A percentile compares a stretch with the other conserved stretches of the same genome.
Conservation (phyloP, 2,329 filamentous ascomycete species). For the Arthrobotrys megalospora region DNA sequence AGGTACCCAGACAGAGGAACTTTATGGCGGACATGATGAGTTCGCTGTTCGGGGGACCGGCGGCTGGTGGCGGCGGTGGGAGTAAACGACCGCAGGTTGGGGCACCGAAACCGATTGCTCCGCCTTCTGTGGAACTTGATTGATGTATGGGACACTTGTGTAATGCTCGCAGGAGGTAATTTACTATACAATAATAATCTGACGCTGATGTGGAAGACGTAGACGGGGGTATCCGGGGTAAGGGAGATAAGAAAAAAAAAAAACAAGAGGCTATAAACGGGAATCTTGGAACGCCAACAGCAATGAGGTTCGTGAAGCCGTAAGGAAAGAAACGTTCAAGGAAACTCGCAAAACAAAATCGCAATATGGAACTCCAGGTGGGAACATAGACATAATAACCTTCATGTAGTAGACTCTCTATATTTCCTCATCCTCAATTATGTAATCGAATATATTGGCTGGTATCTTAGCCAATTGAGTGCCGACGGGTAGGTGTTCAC, state of each 20-base stretch:
- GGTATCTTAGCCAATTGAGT: not conserved
- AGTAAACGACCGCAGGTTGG: slow-evolving; percentile 61
- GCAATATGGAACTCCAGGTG: not conserved
- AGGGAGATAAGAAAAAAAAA: not conserved
- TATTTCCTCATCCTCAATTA: not conserved
- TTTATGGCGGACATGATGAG: slow-evolving; percentile 96
- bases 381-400: not conserved
- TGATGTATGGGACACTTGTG: slow-evolving; percentile 14
- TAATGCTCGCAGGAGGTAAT: slow-evolving; percentile 6
- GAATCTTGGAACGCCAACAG: not conserved
- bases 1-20: slow-evolving; percentile 89
- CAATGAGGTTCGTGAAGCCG: not conserved
- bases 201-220: not conserved
- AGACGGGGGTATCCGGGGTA: slow-evolving; percentile 3
- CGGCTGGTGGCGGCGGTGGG: slow-evolving; percentile 12
- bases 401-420: not conserved
- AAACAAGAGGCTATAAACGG: not conserved
- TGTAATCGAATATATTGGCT: not conserved
- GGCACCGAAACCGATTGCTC: slow-evolving; percentile 46
- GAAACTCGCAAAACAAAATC: not conserved
- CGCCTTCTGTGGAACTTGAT: slow-evolving; percentile 60
- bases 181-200: slow-evolving; percentile 28
- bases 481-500: slow-evolving; percentile 3
- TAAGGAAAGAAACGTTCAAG: not conserved
- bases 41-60: slow-evolving; percentile 81